A percentile compares a stretch with the other conserved stretches of the same genome.
Evolutionary conservation across 495 filamentous ascomycete genomes (phyloP).

Genomic region (Neurospora sp.): DNA sequence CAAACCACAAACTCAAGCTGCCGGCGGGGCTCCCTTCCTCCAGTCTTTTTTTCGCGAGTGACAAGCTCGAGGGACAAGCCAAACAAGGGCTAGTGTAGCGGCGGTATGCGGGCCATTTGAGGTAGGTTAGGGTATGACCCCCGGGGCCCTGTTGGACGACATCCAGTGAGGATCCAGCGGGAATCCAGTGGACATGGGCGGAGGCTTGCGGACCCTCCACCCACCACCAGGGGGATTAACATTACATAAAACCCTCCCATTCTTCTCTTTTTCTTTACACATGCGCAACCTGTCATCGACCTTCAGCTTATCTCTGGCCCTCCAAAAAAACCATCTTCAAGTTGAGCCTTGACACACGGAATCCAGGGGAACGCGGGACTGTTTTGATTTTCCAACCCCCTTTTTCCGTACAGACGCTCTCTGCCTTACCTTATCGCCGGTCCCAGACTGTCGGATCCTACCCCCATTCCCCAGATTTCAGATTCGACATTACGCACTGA

Average conservation of each 20-base stretch:
- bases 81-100: neutral
- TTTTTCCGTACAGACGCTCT: neutral
- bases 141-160: neutral
- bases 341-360: conserved; percentile 25
- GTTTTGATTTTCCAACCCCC: conserved; percentile 16
- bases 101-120: neutral
- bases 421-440: conserved; percentile 24
- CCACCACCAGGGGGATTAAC: conserved; percentile 31
- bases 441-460: conserved; percentile 38
- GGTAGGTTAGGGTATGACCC: neutral
- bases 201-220: conserved; percentile 22
- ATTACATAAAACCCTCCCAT: conserved; percentile 46
- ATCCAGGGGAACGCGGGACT: conserved; percentile 19
- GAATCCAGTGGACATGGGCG: conserved; percentile 4
- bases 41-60: neutral
- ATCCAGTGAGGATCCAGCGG: neutral
- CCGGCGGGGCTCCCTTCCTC: neutral
- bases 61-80: neutral
- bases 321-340: conserved; percentile 26
- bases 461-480: conserved; percentile 17
- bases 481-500: conserved; percentile 38
- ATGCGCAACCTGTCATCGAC: conserved; percentile 34
- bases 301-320: conserved; percentile 32
- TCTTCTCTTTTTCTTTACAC: conserved; percentile 38
- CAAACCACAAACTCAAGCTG: neutral